Evolutionary conservation across 768 basidiomycete species (phyloP).

Genomic region (Pulveroboletus ravenelii): DNA sequence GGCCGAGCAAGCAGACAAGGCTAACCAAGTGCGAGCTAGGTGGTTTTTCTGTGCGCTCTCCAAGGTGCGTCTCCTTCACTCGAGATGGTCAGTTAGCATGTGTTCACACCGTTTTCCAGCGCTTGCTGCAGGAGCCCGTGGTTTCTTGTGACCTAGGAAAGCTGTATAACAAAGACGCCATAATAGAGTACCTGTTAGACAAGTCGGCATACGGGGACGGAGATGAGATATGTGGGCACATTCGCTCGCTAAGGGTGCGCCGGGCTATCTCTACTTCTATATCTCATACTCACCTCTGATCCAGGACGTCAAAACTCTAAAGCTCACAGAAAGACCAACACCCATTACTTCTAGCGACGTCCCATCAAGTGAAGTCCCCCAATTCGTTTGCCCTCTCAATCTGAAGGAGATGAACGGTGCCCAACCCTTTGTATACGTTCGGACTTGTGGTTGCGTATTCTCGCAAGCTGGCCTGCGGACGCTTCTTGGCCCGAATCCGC

Average conservation of each 20-base stretch:
- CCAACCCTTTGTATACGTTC: conserved; percentile 84
- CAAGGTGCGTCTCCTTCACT: conserved; percentile 52
- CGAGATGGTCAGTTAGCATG: neutral
- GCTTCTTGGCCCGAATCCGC: conserved; percentile 30
- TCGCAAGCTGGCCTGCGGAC: conserved; percentile 78
- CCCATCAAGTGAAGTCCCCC: conserved; percentile 46
- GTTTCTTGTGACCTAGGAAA: conserved; percentile 92
- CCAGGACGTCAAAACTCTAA: conserved; percentile 83
- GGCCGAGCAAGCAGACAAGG: conserved; percentile 86
- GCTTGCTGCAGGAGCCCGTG: conserved; percentile 80
- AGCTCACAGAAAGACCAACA: conserved; percentile 70
- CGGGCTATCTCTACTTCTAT: neutral
- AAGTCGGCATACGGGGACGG: conserved; percentile 85
- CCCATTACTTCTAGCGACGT: conserved; percentile 32
- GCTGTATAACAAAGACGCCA: conserved; percentile 92
- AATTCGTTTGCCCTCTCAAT: conserved; percentile 88
- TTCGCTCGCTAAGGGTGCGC: conserved; percentile 82
- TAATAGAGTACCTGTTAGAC: conserved; percentile 87
- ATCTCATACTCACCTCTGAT: neutral
- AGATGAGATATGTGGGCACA: conserved; percentile 87
- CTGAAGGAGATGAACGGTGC: conserved; percentile 92
- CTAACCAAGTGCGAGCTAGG: conserved; percentile 78
- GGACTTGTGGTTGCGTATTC: conserved; percentile 87
- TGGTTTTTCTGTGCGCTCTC: conserved; percentile 96
- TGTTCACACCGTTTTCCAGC: conserved; percentile 39